Evolutionary conservation across 441 rosid species (phyloP).

Genomic region (Pelargonium fulgidum): DNA sequence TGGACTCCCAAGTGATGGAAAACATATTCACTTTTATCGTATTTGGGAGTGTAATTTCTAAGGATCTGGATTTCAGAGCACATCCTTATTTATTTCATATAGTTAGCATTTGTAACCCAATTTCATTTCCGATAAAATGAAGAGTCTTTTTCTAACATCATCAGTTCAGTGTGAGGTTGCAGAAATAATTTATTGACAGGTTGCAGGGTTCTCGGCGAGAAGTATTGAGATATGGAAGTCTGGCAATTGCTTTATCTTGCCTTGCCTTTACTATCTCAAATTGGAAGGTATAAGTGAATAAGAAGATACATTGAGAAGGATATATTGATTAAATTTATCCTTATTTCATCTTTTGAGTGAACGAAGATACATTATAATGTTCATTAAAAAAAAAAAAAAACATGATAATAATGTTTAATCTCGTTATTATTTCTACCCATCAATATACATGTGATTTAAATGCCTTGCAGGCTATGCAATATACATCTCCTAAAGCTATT

Average conservation of each 20-base stretch:
- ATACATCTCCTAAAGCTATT: conserved; percentile 82
- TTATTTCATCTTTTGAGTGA: conserved; percentile 3
- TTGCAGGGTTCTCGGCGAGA: conserved; percentile 89
- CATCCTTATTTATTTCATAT: background rate
- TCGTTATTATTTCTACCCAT: background rate
- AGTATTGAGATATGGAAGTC: conserved; percentile 76
- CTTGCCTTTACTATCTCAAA: conserved; percentile 49
- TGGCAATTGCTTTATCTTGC: conserved; percentile 74
- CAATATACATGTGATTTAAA: conserved; percentile 1
- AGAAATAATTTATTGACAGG: conserved; percentile 86
- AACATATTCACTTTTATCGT: conserved; percentile 1
- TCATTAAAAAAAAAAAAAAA: no score
- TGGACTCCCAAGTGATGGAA: background rate
- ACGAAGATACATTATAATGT: background rate
- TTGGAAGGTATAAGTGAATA: conserved; percentile 57
- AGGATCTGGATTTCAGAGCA: background rate
- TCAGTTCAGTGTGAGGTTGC: conserved; percentile 43
- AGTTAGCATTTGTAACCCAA: conserved; percentile 11
- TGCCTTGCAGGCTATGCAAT: conserved; percentile 74
- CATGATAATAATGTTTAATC: conserved; percentile 3
- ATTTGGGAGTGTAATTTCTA: background rate
- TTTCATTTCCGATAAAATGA: conserved; percentile 17
- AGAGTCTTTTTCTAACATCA: conserved; percentile 20
- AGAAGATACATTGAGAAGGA: background rate
- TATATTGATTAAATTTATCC: conserved; percentile 13